Percentiles rank a stretch among this genome's conserved stretches.
Conservation (phyloP, 1,139 yeast genomes). For the Saccharomycopsis crataegensis region DNA sequence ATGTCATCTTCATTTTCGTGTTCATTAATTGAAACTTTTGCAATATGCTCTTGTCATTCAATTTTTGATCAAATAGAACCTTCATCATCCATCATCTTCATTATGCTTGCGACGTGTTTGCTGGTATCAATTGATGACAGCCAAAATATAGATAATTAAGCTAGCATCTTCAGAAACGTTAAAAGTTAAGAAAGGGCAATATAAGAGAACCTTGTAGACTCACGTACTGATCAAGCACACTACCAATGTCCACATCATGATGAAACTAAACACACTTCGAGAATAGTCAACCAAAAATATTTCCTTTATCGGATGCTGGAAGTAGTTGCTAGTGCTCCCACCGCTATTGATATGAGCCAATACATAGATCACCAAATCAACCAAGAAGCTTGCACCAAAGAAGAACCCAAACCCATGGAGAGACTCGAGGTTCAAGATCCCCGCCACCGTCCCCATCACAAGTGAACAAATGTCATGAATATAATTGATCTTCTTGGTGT, state of each 20-base stretch:
- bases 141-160: no score
- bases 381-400: slow-evolving; percentile 2
- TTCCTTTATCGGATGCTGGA: slow-evolving; percentile 13
- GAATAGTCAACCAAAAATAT: slow-evolving; percentile 17
- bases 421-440: slow-evolving; percentile 16
- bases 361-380: slow-evolving; percentile 11
- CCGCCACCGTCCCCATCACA: slow-evolving; percentile 13
- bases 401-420: slow-evolving; percentile 18
- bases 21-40: no score
- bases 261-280: slow-evolving; percentile 16
- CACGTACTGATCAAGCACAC: slow-evolving; percentile 10
- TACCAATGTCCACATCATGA: slow-evolving; percentile 20
- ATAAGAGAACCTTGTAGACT: neutral
- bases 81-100: no score
- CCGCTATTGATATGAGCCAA: neutral
- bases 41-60: no score
- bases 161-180: no score
- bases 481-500: slow-evolving; percentile 7
- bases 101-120: no score
- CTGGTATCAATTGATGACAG: no score
- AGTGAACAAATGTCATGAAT: slow-evolving; percentile 17
- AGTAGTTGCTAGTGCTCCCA: slow-evolving; percentile 9
- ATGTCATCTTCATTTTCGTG: no score
- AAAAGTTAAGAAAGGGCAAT: no score
- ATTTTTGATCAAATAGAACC: no score